Evolutionary conservation across 192 early-diverging fungal species (phyloP).

Genomic region (Mortierella claussenii): DNA sequence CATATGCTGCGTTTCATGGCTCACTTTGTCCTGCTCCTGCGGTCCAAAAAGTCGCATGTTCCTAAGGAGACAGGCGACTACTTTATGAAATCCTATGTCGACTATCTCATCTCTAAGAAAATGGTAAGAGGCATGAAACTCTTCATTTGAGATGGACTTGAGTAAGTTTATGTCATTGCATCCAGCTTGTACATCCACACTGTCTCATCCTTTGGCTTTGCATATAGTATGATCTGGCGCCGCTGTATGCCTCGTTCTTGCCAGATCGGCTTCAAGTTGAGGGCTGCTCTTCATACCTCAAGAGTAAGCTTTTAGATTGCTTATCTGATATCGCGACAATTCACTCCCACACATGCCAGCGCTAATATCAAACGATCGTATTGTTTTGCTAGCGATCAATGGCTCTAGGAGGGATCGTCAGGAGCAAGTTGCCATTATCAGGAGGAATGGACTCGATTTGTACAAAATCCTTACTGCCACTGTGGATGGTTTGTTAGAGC

Average conservation of each 20-base stretch:
- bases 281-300: slow-evolving; percentile 36
- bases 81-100: slow-evolving; percentile 67
- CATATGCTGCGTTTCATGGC: slow-evolving; percentile 76
- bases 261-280: slow-evolving; percentile 30
- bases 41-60: slow-evolving; percentile 59
- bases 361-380: no score
- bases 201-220: no score
- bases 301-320: no score
- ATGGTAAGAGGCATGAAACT: slow-evolving; percentile 11
- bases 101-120: slow-evolving; percentile 39
- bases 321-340: no score
- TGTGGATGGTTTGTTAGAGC: slow-evolving; percentile 33
- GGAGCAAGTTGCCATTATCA: slow-evolving; percentile 13
- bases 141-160: no score
- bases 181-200: no score
- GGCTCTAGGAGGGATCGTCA: slow-evolving; percentile 25
- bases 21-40: slow-evolving; percentile 74
- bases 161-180: no score
- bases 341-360: no score
- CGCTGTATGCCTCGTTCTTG: slow-evolving; percentile 41
- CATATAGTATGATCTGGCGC: slow-evolving; percentile 46
- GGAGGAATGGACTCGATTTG: slow-evolving; percentile 33
- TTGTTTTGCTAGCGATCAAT: slow-evolving; percentile 4
- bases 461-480: slow-evolving; percentile 33
- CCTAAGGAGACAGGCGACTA: slow-evolving; percentile 57